Percentiles rank a stretch among this genome's conserved stretches.
Conservation (phyloP, 208 protist genomes). For the Kentomonas sorsogonicus region DNA sequence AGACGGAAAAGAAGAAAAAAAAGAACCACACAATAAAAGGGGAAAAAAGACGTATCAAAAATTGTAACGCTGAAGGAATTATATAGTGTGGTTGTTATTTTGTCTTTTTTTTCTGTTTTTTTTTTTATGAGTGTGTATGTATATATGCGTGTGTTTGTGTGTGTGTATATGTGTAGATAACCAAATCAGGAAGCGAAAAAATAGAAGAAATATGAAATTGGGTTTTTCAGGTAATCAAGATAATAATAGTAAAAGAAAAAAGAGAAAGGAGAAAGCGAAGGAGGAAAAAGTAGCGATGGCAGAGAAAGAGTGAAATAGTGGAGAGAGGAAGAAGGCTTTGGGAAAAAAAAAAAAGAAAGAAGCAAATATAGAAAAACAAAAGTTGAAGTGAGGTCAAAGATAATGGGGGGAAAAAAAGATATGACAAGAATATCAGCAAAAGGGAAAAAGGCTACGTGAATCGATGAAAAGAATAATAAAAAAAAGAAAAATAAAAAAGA, state of each 20-base stretch:
- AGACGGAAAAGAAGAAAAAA: constrained; percentile 6
- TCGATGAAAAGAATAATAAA: neutral
- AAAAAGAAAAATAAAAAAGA: neutral
- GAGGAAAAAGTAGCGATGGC: no score
- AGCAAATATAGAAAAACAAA: constrained; percentile 3
- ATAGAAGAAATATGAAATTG: constrained; percentile 4
- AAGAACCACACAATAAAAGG: neutral
- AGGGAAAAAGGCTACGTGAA: neutral
- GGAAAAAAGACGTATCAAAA: no score
- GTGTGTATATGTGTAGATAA: neutral
- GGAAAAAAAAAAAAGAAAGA: constrained; percentile 9
- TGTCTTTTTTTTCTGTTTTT: no score
- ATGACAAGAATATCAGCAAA: neutral
- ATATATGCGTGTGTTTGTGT: no score
- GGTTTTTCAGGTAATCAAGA: neutral
- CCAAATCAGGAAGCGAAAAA: constrained; percentile 1
- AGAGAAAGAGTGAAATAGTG: no score
- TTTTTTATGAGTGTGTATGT: no score
- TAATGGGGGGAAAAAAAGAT: neutral
- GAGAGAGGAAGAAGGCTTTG: no score
- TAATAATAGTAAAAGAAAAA: constrained; percentile 7
- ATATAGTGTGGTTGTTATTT: no score
- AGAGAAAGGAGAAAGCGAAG: constrained; percentile 1
- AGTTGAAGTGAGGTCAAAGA: no score
- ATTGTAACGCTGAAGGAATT: no score